These are phyloP conservation scores for Decorospora gaudefroyi DNA, from an alignment of 2,329 filamentous ascomycete species.

Conservation along the genomic window DNA sequence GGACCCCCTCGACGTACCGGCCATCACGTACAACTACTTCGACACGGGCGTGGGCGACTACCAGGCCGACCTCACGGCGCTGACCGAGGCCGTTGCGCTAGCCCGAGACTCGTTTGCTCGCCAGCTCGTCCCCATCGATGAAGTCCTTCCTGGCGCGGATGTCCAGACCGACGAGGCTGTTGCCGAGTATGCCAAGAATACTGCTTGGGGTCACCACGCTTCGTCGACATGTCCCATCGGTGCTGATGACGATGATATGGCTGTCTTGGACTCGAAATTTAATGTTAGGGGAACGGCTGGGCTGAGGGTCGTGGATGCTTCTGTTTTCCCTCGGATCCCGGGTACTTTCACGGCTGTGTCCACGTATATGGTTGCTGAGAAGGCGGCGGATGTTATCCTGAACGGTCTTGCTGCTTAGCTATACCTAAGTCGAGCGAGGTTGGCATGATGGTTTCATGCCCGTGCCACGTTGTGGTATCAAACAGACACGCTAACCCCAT, in stretches of 20 bases:
- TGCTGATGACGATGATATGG: conserved; percentile 52
- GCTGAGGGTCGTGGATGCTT: conserved; percentile 54
- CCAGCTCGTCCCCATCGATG: conserved; percentile 46
- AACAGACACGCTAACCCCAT: too few species aligned
- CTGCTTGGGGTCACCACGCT: conserved; percentile 58
- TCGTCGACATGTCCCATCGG: conserved; percentile 64
- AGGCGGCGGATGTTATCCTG: conserved; percentile 64
- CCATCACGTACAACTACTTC: conserved; percentile 56
- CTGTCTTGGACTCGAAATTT: conserved; percentile 60
- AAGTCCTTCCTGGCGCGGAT: conserved; percentile 56
- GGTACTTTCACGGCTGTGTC: conserved; percentile 60
- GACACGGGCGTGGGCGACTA: conserved; percentile 61
- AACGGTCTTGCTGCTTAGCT: conserved; percentile 11
- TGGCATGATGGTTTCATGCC: background rate
- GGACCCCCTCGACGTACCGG: conserved; percentile 66
- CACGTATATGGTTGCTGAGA: conserved; percentile 64
- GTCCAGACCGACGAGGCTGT: conserved; percentile 45
- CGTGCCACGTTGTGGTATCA: too few species aligned
- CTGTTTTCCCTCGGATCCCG: conserved; percentile 47
- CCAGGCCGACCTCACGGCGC: conserved; percentile 60
- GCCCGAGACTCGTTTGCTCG: conserved; percentile 51
- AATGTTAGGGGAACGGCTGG: conserved; percentile 57
- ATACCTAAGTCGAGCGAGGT: too few species aligned
- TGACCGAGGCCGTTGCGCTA: conserved; percentile 59
- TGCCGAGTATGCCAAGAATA: conserved; percentile 38